Evolutionary conservation across 1,139 yeast species (phyloP).

Genomic region (Saccharomyces hybrid): DNA sequence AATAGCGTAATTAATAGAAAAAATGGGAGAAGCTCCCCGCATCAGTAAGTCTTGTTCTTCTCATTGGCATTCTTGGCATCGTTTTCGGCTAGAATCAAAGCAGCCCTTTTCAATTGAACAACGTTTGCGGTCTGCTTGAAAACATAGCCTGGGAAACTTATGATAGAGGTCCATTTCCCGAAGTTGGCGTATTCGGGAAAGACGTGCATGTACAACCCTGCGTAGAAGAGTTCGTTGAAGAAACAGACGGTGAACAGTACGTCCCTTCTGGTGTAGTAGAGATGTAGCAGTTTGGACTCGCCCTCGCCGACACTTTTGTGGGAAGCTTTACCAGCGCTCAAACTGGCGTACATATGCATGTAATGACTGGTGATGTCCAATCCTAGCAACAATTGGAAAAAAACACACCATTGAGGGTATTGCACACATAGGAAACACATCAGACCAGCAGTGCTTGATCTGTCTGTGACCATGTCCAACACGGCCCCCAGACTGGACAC

Average conservation of each 20-base stretch:
- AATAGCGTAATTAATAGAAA: not conserved
- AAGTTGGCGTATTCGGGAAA: constrained; percentile 29
- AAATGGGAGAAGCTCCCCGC: not conserved
- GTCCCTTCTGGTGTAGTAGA: constrained; percentile 78
- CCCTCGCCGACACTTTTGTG: constrained; percentile 79
- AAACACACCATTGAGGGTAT: constrained; percentile 51
- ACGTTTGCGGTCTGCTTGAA: constrained; percentile 89
- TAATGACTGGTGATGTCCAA: constrained; percentile 92
- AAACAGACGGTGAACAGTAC: constrained; percentile 87
- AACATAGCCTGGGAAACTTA: constrained; percentile 78
- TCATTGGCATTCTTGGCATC: constrained; percentile 56
- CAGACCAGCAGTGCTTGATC: constrained; percentile 91
- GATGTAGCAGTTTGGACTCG: constrained; percentile 62
- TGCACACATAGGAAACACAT: constrained; percentile 76
- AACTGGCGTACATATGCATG: constrained; percentile 96
- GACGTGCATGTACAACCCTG: constrained; percentile 48
- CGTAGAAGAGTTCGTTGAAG: constrained; percentile 85
- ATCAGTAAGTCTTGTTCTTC: not conserved
- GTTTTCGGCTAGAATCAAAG: constrained; percentile 64
- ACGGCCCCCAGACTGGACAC: constrained; percentile 94
- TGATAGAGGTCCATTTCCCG: constrained; percentile 46
- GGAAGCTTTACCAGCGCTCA: constrained; percentile 66
- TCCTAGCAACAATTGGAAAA: constrained; percentile 79
- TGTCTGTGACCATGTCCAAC: constrained; percentile 96
- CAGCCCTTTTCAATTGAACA: constrained; percentile 82